These are phyloP conservation scores for Haplosporangium gracile DNA, from an alignment of 192 early-diverging fungal species.

Conservation along the genomic window DNA sequence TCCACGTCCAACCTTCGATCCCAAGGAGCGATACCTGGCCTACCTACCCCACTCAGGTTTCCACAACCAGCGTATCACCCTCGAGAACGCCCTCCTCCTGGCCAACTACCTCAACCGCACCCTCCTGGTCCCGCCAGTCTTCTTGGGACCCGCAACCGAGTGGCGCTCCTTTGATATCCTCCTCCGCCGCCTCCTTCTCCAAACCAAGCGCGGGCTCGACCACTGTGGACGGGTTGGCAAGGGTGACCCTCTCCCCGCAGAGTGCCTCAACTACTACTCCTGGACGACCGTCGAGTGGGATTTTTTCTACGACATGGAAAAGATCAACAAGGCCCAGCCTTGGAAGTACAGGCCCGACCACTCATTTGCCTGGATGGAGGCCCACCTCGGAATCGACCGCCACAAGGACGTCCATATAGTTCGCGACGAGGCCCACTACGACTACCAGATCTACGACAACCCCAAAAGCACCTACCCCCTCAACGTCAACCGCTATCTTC, in stretches of 20 bases:
- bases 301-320: constrained; percentile 66
- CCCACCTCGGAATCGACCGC: constrained; percentile 54
- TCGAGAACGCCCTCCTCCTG: constrained; percentile 68
- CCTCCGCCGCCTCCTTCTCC: constrained; percentile 62
- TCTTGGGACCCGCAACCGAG: constrained; percentile 66
- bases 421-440: constrained; percentile 62
- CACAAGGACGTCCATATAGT: constrained; percentile 60
- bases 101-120: constrained; percentile 69
- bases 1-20: constrained; percentile 15
- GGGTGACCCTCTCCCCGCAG: constrained; percentile 59
- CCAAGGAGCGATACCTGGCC: constrained; percentile 64
- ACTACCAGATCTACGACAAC: constrained; percentile 69
- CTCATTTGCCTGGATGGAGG: constrained; percentile 64
- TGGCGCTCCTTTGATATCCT: constrained; percentile 64
- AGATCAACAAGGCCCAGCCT: constrained; percentile 49
- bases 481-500: constrained; percentile 47
- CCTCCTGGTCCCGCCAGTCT: constrained; percentile 62
- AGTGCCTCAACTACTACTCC: constrained; percentile 68
- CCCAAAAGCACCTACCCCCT: constrained; percentile 50
- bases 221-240: constrained; percentile 58
- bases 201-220: constrained; percentile 67
- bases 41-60: constrained; percentile 69
- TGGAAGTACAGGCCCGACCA: constrained; percentile 61
- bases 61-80: constrained; percentile 68
- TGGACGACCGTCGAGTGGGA: constrained; percentile 70